Conservation (phyloP, 2,329 filamentous ascomycete species). For the Eurotiales sp. region DNA sequence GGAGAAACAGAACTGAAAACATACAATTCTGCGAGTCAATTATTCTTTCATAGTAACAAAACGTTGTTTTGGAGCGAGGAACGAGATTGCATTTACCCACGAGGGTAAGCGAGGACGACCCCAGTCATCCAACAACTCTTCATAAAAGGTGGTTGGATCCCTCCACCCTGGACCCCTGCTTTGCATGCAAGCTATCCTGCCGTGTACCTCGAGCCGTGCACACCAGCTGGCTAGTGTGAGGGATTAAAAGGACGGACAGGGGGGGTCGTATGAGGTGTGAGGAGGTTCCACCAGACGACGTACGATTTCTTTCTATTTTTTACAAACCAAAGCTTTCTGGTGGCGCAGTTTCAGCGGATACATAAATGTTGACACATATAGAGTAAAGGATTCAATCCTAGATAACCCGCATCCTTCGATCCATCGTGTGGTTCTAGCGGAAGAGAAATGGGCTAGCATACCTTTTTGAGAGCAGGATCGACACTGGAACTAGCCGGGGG, state of each 20-base stretch:
- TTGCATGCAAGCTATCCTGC: background rate
- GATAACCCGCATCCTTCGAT: conserved; percentile 1
- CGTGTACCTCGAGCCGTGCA: background rate
- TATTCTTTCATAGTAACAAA: no score
- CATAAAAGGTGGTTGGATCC: background rate
- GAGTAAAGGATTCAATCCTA: background rate
- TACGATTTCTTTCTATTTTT: conserved; percentile 7
- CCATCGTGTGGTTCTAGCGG: background rate
- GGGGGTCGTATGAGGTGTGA: no score
- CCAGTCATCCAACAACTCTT: no score
- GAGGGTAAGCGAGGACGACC: no score
- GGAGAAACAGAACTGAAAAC: no score
- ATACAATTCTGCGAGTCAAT: no score
- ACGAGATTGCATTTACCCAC: no score
- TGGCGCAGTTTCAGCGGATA: background rate
- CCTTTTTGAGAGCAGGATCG: background rate
- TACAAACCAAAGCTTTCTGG: background rate
- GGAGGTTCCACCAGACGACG: background rate
- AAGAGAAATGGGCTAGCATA: background rate
- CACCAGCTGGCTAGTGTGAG: background rate
- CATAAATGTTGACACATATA: conserved; percentile 1
- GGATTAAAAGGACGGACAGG: background rate
- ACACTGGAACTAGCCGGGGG: background rate
- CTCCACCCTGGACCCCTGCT: conserved; percentile 2
- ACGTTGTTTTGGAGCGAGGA: no score